Base-by-base conservation (phyloP, 805 yeast genomes). In the Candida glaebosa region DNA sequence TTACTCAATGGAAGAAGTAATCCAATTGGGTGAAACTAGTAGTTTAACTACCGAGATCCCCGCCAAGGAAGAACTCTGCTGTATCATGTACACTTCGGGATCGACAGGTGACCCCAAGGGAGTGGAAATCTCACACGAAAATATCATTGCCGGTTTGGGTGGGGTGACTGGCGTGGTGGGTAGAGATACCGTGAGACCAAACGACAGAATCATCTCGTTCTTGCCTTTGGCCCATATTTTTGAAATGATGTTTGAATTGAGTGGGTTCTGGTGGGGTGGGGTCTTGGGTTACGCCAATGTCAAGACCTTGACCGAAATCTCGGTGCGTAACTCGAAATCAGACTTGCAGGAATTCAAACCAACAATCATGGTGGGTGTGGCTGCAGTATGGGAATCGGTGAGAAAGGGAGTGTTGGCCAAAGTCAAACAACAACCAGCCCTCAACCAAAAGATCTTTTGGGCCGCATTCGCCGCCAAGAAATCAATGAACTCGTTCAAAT, bases 341-440 rank as follows among this genome's bases (percentile, higher is more conserved):
- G 99, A 93, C 63, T 78, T 93, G 71, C 78, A 75, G 42, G 86
- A 84, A 57, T 86, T 89, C 67, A 75, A 81, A 62, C 99, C 99
- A 44, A 86, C 96, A 4, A 67, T 90, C 52, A 86, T 93, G 96
- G 96, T 89, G 50, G 99, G 96, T 65, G 99, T 93, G 43, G 97
- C 97, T 14, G 96, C 98, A 3, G 97, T 93, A 40, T 93, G 96
- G 96, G 99, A 93, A 72, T 76, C 84, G 30, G 87, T 93, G 46
- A 84, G 90, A 65, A 93, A 93, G 73, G 99, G 99, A 44, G 84
- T 93, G 45, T 46, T 87, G 44, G 78, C 78, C 41, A 89, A 90
- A 68, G 78, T 93, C 50, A 70, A 73, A 50, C 76, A 79, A 54
- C 73, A 74, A 54, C 84, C 96, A 14, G 54, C 79, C 12, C 52